These are phyloP conservation scores for Beauveria asiatica DNA, from an alignment of 2,329 filamentous ascomycete species.

Conservation along the genomic window DNA sequence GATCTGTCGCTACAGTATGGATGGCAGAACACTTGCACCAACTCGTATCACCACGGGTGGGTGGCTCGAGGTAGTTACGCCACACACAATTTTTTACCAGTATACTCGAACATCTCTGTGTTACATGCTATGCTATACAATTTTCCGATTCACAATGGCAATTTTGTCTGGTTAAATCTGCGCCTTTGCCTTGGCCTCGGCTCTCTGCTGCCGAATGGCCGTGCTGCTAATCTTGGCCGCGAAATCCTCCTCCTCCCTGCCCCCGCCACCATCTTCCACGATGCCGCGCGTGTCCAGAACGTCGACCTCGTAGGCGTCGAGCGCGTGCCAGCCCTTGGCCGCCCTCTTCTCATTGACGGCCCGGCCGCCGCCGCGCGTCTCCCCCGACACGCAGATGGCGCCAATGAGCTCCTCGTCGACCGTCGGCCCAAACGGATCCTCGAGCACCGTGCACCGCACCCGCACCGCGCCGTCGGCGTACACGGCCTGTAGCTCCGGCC, in stretches of 20 bases:
- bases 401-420: conserved; percentile 72
- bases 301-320: conserved; percentile 83
- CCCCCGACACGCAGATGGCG: conserved; percentile 76
- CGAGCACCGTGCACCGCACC: conserved; percentile 75
- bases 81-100: neutral
- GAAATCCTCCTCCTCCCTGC: conserved; percentile 42
- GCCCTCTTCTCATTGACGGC: conserved; percentile 77
- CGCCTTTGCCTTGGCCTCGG: conserved; percentile 21
- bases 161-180: neutral
- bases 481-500: conserved; percentile 31
- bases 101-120: neutral
- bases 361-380: conserved; percentile 75
- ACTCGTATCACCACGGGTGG: neutral
- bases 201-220: conserved; percentile 55
- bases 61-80: neutral
- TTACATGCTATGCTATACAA: neutral
- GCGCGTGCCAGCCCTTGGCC: conserved; percentile 64
- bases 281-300: conserved; percentile 57
- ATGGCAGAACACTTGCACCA: neutral
- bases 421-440: conserved; percentile 84
- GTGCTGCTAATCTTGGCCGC: conserved; percentile 87
- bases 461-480: conserved; percentile 53
- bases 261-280: conserved; percentile 26
- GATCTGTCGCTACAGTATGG: neutral
- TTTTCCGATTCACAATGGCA: neutral